These are phyloP conservation scores for Zarea fungicola DNA, from an alignment of 2,329 filamentous ascomycete species.

Conservation along the genomic window DNA sequence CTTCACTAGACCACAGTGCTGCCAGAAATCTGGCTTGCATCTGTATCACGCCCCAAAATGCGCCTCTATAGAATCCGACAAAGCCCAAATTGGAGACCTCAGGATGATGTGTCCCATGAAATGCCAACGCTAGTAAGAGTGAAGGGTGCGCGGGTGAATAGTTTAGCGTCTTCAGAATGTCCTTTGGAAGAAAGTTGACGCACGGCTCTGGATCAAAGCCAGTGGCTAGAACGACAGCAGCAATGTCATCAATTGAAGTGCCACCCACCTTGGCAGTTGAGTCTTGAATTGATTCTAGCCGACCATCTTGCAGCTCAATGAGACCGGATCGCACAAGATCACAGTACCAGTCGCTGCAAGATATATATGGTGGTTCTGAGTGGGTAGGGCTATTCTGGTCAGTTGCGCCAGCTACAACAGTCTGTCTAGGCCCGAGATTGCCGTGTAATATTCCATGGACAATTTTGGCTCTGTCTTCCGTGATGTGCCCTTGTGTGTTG, in stretches of 20 bases:
- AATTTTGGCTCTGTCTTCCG: conserved; percentile 48
- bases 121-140: conserved; percentile 62
- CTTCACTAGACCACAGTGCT: conserved; percentile 47
- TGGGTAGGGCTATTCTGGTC: conserved; percentile 35
- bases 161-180: conserved; percentile 51
- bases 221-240: conserved; percentile 67
- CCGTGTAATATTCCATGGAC: conserved; percentile 47
- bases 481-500: conserved; percentile 61
- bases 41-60: conserved; percentile 84
- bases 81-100: conserved; percentile 64
- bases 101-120: conserved; percentile 59
- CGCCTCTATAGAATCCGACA: conserved; percentile 77
- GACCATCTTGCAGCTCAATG: conserved; percentile 49
- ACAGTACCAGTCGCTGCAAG: conserved; percentile 65
- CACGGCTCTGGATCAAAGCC: conserved; percentile 64
- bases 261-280: conserved; percentile 29
- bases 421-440: conserved; percentile 50
- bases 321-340: conserved; percentile 66
- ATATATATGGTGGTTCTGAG: conserved; percentile 57
- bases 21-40: conserved; percentile 72
- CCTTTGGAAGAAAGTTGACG: conserved; percentile 56
- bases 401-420: conserved; percentile 40
- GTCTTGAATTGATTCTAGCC: conserved; percentile 30
- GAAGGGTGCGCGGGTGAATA: conserved; percentile 49
- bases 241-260: conserved; percentile 47